phyloP scores from a whole-genome alignment of 768 basidiomycete genomes.

The Leucosporidium yakuticum region DNA sequence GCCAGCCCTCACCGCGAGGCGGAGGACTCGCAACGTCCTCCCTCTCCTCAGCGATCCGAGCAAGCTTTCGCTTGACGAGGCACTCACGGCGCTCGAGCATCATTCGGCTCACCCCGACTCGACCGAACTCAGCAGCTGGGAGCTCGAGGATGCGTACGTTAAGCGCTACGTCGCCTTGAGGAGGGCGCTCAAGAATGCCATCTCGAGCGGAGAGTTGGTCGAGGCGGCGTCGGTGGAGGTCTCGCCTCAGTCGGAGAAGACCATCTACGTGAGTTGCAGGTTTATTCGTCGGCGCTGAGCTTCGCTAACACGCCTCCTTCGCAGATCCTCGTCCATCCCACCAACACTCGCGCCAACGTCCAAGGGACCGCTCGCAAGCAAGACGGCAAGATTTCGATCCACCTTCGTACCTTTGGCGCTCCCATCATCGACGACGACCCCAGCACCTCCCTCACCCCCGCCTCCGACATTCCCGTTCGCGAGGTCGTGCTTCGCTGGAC shows the following conservation, averaged over 20 bases:
- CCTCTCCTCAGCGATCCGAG: constrained; percentile 34
- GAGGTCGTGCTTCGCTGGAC: constrained; percentile 41
- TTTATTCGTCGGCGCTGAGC: no score
- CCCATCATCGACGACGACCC: constrained; percentile 11
- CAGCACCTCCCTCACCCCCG: background rate
- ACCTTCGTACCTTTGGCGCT: constrained; percentile 39
- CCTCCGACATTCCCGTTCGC: constrained; percentile 38
- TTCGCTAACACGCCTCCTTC: background rate
- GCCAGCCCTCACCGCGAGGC: constrained; percentile 33
- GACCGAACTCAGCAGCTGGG: constrained; percentile 32
- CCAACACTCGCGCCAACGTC: constrained; percentile 39
- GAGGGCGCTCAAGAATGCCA: constrained; percentile 37
- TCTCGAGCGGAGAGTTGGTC: constrained; percentile 37
- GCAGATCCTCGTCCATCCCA: constrained; percentile 40
- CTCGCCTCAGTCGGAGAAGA: constrained; percentile 22
- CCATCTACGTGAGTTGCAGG: background rate
- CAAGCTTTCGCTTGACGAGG: constrained; percentile 40
- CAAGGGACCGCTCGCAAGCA: constrained; percentile 38
- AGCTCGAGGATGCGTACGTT: constrained; percentile 41
- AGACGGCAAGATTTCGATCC: constrained; percentile 41
- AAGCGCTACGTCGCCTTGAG: constrained; percentile 36
- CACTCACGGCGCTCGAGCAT: constrained; percentile 38
- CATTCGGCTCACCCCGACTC: constrained; percentile 35
- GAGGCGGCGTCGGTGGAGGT: constrained; percentile 36
- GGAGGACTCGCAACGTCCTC: constrained; percentile 35